Evolutionary conservation across 441 rosid species (phyloP).

Genomic region (Pelargonium cotyledonis): DNA sequence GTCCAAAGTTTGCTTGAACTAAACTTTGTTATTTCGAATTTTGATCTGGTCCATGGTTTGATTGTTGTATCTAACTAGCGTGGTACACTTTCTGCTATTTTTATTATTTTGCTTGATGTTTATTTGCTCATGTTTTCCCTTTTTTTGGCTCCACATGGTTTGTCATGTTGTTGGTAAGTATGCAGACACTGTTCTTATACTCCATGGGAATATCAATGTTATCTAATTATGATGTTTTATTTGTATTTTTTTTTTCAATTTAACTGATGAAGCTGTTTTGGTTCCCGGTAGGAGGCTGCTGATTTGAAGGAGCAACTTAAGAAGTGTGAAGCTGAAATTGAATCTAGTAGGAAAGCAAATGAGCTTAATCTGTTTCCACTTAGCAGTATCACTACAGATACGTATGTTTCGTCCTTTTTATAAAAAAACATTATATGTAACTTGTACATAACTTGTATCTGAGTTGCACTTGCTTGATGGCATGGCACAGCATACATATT

Average conservation of each 20-base stretch:
- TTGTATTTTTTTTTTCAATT: constrained; percentile 7
- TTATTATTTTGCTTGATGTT: background rate
- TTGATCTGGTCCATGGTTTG: background rate
- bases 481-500: too few relatives aligned
- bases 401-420: constrained; percentile 22
- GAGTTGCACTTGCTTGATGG: too few relatives aligned
- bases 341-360: constrained; percentile 59
- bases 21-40: background rate
- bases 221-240: background rate
- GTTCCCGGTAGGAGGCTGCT: constrained; percentile 48
- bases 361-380: constrained; percentile 70
- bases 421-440: background rate
- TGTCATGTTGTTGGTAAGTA: background rate
- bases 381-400: constrained; percentile 47
- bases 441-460: too few relatives aligned
- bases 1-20: background rate
- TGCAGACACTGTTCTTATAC: background rate
- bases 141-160: background rate
- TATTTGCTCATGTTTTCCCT: background rate
- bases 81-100: background rate
- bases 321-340: constrained; percentile 76
- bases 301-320: constrained; percentile 65
- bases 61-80: background rate
- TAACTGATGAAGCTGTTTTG: constrained; percentile 16
- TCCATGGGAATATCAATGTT: background rate